A percentile compares a stretch with the other conserved stretches of the same genome.
Conservation (phyloP, 2,329 filamentous ascomycete species). For the Colletotrichum sp. region DNA sequence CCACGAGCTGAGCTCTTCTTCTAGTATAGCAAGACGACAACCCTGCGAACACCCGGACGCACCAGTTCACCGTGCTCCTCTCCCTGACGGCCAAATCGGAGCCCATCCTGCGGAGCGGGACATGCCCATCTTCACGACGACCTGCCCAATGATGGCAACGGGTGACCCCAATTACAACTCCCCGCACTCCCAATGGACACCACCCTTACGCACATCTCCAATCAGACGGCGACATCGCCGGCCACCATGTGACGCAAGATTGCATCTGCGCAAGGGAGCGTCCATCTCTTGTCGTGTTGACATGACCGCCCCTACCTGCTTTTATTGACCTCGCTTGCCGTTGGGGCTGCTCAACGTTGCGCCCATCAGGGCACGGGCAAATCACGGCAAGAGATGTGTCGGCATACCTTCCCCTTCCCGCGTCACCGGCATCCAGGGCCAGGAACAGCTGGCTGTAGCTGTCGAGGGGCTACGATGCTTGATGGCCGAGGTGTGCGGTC, state of each 20-base stretch:
- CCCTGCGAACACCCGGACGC: neutral
- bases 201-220: neutral
- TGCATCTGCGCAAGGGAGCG: neutral
- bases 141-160: constrained; percentile 1
- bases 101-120: neutral
- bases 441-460: neutral
- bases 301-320: neutral
- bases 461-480: neutral
- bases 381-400: neutral
- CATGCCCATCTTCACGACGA: neutral
- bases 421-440: neutral
- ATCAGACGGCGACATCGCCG: constrained; percentile 9
- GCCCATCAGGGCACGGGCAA: neutral
- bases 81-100: neutral
- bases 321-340: neutral
- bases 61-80: neutral
- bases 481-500: neutral
- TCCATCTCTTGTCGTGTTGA: neutral
- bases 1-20: neutral
- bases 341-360: neutral
- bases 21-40: neutral
- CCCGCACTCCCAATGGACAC: constrained; percentile 16
- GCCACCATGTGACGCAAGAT: constrained; percentile 21
- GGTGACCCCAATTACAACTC: constrained; percentile 3
- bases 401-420: constrained; percentile 9